Percentiles rank a stretch among this genome's conserved stretches.
These are phyloP conservation scores for Lavandula angustifolia DNA, from an alignment of 257 asterid genomes.

Conservation along the genomic window DNA sequence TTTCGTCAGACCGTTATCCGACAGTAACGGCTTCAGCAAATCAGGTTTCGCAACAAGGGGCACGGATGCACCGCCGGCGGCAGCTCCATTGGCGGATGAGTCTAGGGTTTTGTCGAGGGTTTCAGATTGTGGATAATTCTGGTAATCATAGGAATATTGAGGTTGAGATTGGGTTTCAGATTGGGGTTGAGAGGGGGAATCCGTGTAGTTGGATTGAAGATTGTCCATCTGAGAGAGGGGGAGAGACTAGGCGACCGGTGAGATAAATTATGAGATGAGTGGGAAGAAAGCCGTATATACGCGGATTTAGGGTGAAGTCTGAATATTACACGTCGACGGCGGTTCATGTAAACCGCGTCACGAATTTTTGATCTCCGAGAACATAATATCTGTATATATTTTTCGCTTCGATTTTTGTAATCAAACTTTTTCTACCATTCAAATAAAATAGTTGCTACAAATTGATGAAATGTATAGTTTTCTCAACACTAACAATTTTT, in stretches of 20 bases:
- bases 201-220: conserved; percentile 62
- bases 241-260: neutral
- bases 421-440: too few species aligned
- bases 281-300: neutral
- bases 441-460: too few species aligned
- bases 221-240: conserved; percentile 53
- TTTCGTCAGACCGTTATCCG: conserved; percentile 64
- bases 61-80: conserved; percentile 31
- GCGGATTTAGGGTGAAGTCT: conserved; percentile 34
- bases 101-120: conserved; percentile 65
- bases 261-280: conserved; percentile 21
- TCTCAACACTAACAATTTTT: too few species aligned
- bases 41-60: conserved; percentile 35
- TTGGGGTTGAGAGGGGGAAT: conserved; percentile 52
- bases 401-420: too few species aligned
- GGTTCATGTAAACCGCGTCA: neutral
- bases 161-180: conserved; percentile 35
- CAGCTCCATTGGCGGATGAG: conserved; percentile 37
- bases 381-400: too few species aligned
- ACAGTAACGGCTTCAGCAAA: conserved; percentile 51
- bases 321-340: neutral
- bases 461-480: too few species aligned
- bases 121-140: conserved; percentile 38
- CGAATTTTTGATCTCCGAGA: neutral
- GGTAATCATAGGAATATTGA: conserved; percentile 33